phyloP scores from a whole-genome alignment of 257 asterid genomes.

The Cinchona pubescens region DNA sequence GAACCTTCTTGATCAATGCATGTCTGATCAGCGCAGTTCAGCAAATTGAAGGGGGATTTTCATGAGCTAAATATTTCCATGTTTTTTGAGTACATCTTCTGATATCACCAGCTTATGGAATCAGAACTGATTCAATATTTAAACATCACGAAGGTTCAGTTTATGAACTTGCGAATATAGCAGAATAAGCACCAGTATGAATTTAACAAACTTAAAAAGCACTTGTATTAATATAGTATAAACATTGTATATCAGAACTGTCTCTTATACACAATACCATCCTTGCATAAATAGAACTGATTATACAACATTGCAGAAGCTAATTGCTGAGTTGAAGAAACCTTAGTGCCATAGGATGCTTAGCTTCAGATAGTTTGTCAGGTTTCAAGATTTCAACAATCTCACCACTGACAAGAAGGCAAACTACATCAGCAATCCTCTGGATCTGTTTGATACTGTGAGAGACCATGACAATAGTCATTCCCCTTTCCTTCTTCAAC shows the following conservation, averaged over 20 bases:
- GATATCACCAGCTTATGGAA: background rate
- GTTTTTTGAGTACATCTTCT: background rate
- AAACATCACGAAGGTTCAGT: background rate
- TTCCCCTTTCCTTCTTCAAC: slow-evolving; percentile 51
- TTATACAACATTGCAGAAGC: slow-evolving; percentile 12
- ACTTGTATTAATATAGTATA: background rate
- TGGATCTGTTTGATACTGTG: slow-evolving; percentile 76
- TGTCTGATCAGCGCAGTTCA: background rate
- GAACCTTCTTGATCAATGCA: background rate
- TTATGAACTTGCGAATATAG: background rate
- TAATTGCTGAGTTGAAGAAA: slow-evolving; percentile 65
- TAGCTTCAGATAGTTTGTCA: slow-evolving; percentile 54
- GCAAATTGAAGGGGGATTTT: background rate
- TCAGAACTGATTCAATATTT: background rate
- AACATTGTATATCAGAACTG: background rate
- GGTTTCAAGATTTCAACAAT: slow-evolving; percentile 66
- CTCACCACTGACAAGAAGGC: slow-evolving; percentile 70
- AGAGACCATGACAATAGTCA: slow-evolving; percentile 61
- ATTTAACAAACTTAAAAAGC: background rate
- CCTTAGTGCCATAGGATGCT: slow-evolving; percentile 70
- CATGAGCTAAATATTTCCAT: background rate
- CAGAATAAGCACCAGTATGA: background rate
- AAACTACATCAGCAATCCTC: slow-evolving; percentile 67
- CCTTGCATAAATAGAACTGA: background rate
- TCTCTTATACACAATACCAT: background rate